phyloP scores from a whole-genome alignment of 1,139 yeast species.

The Maudiozyma humilis region DNA sequence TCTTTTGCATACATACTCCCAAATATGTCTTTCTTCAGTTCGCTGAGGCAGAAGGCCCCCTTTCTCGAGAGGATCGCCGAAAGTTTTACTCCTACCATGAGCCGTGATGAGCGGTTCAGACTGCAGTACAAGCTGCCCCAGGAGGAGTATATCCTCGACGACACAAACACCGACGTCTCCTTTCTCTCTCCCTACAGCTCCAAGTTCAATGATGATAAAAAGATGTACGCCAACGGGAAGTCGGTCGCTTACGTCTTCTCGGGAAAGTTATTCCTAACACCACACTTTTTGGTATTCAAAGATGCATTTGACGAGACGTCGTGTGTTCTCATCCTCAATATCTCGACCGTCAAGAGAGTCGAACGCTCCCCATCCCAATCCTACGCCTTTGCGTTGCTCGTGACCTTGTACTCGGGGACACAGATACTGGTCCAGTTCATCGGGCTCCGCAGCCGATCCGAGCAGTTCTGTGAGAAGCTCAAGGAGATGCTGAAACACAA shows the following conservation, averaged over 20 bases:
- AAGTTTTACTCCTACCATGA: slow-evolving; percentile 23
- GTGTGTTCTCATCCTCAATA: slow-evolving; percentile 62
- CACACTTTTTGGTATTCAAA: slow-evolving; percentile 65
- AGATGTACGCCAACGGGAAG: slow-evolving; percentile 7
- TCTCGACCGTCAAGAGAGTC: slow-evolving; percentile 74
- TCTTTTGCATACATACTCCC: no score
- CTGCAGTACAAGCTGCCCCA: slow-evolving; percentile 62
- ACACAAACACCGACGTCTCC: slow-evolving; percentile 61
- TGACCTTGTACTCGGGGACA: slow-evolving; percentile 61
- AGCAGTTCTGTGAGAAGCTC: slow-evolving; percentile 63
- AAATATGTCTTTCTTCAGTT: slow-evolving; percentile 44
- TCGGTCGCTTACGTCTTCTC: slow-evolving; percentile 34
- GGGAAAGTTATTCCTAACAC: slow-evolving; percentile 63
- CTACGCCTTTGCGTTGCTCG: slow-evolving; percentile 70
- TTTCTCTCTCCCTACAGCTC: slow-evolving; percentile 38
- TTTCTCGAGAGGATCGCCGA: slow-evolving; percentile 35
- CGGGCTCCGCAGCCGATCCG: slow-evolving; percentile 73
- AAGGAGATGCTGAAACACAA: slow-evolving; percentile 58
- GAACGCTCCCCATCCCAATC: slow-evolving; percentile 74
- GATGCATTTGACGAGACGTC: slow-evolving; percentile 62
- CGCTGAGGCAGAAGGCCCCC: slow-evolving; percentile 43
- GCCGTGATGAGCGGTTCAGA: slow-evolving; percentile 65
- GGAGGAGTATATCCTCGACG: slow-evolving; percentile 56
- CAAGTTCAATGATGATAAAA: slow-evolving; percentile 10
- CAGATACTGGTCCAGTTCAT: slow-evolving; percentile 62